Evolutionary conservation across 2,329 filamentous ascomycete genomes (phyloP).

Genomic region (Colletotrichum simmondsii): DNA sequence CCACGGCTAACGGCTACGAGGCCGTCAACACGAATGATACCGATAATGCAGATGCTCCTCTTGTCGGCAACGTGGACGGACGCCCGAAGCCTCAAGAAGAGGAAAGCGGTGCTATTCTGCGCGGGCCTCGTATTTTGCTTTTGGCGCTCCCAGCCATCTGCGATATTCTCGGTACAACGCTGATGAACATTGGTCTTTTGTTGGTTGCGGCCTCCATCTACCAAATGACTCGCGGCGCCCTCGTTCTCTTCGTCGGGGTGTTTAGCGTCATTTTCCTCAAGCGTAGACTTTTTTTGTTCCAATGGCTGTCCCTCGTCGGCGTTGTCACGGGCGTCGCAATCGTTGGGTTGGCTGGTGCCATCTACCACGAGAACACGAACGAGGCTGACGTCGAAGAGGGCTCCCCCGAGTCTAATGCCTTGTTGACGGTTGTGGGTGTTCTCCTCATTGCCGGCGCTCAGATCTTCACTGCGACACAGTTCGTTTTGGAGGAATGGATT

Average conservation of each 20-base stretch:
- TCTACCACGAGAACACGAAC: conserved; percentile 76
- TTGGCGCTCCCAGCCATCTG: conserved; percentile 89
- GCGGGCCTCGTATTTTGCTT: conserved; percentile 77
- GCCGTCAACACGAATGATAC: conserved; percentile 64
- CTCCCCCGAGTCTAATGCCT: conserved; percentile 52
- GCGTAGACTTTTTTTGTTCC: conserved; percentile 83
- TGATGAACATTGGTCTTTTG: conserved; percentile 96
- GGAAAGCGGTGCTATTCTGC: conserved; percentile 68
- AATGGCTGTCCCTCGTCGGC: conserved; percentile 89
- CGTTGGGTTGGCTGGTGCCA: conserved; percentile 88
- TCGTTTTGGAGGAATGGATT: conserved; percentile 95
- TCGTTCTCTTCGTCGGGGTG: conserved; percentile 94
- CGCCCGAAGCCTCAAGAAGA: conserved; percentile 60
- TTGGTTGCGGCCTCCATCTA: conserved; percentile 97
- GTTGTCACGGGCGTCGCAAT: conserved; percentile 90
- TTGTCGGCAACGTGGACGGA: conserved; percentile 53
- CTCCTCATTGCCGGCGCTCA: conserved; percentile 93
- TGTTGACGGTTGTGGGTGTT: conserved; percentile 83
- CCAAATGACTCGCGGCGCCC: conserved; percentile 96
- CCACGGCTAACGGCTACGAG: conserved; percentile 69
- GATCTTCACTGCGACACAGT: conserved; percentile 96
- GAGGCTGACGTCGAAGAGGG: conserved; percentile 38
- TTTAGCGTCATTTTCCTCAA: conserved; percentile 94
- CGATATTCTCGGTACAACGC: conserved; percentile 93
- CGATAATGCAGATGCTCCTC: conserved; percentile 54